Base-by-base conservation (phyloP, 225 moss, liverwort and hornwort genomes). In the Takakia lepidozioides region DNA sequence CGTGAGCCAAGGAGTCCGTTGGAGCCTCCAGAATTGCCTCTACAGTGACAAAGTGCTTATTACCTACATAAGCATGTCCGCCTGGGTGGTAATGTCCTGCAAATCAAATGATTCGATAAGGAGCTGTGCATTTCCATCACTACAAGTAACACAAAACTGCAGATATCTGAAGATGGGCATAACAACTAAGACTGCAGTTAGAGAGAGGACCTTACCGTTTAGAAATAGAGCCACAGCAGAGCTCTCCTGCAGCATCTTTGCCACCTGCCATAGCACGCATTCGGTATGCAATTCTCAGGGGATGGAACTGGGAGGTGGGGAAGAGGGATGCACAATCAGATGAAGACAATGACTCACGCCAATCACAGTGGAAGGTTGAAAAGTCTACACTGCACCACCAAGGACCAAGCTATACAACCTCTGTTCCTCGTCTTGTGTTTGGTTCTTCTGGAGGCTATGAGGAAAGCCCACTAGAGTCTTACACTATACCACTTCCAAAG, bases 21-120 rank as follows among this genome's bases (percentile, higher is more conserved):
- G 81, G 76, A 32, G 81, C 72, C 58, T 81, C 76, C 28, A 81
- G n/a, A 14, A 81, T 59, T n/a, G 55, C 65, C 36, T 81, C 65
- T 5, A 72, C 5, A 15, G 81, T 81, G n/a, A 81, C 72, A n/a
- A 72, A 76, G 48, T 81, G 76, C 9, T 65, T 65, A 1, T 39
- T 66, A 13, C 72, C 65, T 8, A 60, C 24, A 40, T 40, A 58
- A 19, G 56, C 57, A 43, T 76, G 76, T 19, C 81, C 81, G 35
- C 81, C 81, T 8, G 43, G 47, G 34, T 81, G 81, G 46, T 69
- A 81, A 55, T 81, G 81, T 35, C 81, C 75, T 75, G 58, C 28
- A 29, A 51, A n/a, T n/a, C n/a, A n/a, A n/a, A n/a, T n/a, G n/a
- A n/a, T n/a, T n/a, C n/a, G n/a, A n/a, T n/a, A n/a, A n/a, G n/a